Evolutionary conservation across 2,329 filamentous ascomycete genomes (phyloP), one percentile per base, ranked within the genome.

Genomic region (Penicillium sclerotigenum): DNA sequence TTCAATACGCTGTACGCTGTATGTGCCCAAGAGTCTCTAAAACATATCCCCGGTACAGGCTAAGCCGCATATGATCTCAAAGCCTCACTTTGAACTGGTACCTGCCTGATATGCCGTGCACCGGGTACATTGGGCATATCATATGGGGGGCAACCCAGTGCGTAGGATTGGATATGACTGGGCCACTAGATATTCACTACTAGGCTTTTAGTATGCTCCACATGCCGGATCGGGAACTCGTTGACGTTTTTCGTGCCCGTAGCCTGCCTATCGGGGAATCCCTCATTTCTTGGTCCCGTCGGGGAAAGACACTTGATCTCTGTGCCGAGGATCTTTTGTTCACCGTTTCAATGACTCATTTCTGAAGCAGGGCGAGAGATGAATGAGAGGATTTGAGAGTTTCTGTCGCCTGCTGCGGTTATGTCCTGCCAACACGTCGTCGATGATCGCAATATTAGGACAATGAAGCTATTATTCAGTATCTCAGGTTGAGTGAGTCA

Each of bases 61-160:
- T 56, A 52, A 20, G n/a, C 53, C 47, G 13, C 11, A 41, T 45
- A 28, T 28, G 34, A 52, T 33, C 47, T 56, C 53, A 56, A 56
- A 56, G 53, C 53, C 53, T 56, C 53, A 56, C 53, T 56, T 52
- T 56, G 20, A 28, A 33, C 24, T 14, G 29, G 53, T 52, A 56
- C 53, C 47, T 52, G 47, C 53, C 53, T 56, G 53, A 56, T 51
- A 13, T 51, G 41, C 47, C 40, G 26, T 36, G 31, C 47, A 38
- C 33, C 29, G 40, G 52, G 26, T 56, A 55, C 53, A 41, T 56
- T 56, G 53, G 53, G 53, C 53, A 56, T 29, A 52, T 52, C 47
- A 14, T 29, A 43, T 45, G 48, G 42, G 33, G 33, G 14, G 16
- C 7, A 28, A 29, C 4, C 10, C 29, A 28, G 28, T 20, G 33